These are phyloP conservation scores for Phytophthora colocasiae DNA, from an alignment of 352 stramenopile species.

Conservation along the genomic window DNA sequence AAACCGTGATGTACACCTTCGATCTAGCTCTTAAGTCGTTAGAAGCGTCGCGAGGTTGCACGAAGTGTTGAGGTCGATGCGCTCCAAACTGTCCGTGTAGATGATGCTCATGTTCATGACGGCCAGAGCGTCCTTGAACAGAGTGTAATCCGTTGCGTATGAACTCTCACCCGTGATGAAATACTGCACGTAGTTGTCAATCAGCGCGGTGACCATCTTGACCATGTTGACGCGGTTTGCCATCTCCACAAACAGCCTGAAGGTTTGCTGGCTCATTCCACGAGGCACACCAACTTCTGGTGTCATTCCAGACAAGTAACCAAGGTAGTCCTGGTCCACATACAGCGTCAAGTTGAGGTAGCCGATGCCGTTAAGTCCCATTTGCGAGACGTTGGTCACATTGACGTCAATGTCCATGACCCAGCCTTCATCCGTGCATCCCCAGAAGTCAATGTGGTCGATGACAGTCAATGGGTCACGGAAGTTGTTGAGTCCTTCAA, in stretches of 20 bases:
- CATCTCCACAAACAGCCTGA: conserved; percentile 37
- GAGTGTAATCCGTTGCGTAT: conserved; percentile 44
- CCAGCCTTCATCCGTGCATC: conserved; percentile 41
- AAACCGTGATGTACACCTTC: conserved; percentile 9
- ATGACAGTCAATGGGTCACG: conserved; percentile 50
- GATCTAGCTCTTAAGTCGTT: conserved; percentile 9
- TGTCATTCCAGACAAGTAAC: conserved; percentile 53
- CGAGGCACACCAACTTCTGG: conserved; percentile 53
- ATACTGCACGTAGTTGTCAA: conserved; percentile 52
- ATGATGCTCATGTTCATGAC: conserved; percentile 66
- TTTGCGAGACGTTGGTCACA: conserved; percentile 56
- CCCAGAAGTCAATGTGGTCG: conserved; percentile 62
- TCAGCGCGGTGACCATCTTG: conserved; percentile 53
- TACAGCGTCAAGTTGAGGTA: conserved; percentile 76
- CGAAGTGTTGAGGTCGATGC: conserved; percentile 43
- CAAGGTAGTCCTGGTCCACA: conserved; percentile 63
- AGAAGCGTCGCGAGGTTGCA: conserved; percentile 38
- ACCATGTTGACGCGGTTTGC: conserved; percentile 36
- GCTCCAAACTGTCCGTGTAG: conserved; percentile 50
- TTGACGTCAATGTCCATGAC: conserved; percentile 69
- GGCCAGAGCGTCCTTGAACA: conserved; percentile 51
- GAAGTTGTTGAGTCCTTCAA: conserved; percentile 71
- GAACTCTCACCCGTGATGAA: conserved; percentile 57
- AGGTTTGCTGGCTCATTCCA: conserved; percentile 43
- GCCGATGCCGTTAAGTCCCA: conserved; percentile 64